Conservation (phyloP, 2,329 filamentous ascomycete species). For the Aspergillus puulaauensis region DNA sequence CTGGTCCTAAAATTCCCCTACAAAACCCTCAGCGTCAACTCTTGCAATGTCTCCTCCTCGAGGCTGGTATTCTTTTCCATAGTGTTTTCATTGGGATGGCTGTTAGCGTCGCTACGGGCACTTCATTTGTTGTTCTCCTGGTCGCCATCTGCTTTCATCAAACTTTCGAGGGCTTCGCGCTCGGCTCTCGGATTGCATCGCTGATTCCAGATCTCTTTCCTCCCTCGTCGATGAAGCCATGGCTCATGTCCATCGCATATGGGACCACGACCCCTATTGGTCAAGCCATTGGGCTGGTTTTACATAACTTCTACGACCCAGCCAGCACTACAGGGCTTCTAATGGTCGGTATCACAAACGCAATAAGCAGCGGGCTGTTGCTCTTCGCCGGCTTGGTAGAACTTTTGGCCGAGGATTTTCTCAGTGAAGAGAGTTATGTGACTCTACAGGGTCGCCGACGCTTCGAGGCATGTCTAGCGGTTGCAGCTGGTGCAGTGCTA, state of each 20-base stretch:
- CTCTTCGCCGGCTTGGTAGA: constrained; percentile 83
- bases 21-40: constrained; percentile 66
- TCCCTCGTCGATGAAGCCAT: constrained; percentile 70
- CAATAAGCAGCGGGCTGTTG: constrained; percentile 75
- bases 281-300: constrained; percentile 75
- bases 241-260: constrained; percentile 65
- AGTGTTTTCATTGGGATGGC: constrained; percentile 87
- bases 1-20: constrained; percentile 34
- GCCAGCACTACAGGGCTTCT: constrained; percentile 72
- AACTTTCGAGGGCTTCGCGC: constrained; percentile 82
- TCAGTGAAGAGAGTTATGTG: constrained; percentile 65
- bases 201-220: constrained; percentile 67
- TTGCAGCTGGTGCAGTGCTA: constrained; percentile 59
- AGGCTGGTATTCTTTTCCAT: constrained; percentile 82
- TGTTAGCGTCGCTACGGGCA: constrained; percentile 75
- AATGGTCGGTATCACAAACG: constrained; percentile 85
- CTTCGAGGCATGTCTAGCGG: constrained; percentile 61
- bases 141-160: constrained; percentile 82
- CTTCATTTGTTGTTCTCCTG: constrained; percentile 75
- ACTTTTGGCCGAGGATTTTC: constrained; percentile 79
- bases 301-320: constrained; percentile 79
- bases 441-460: constrained; percentile 58
- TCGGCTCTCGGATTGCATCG: constrained; percentile 80
- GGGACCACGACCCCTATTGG: constrained; percentile 75
- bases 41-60: constrained; percentile 75